Base-by-base conservation (phyloP, 306 rosid genomes). In the Astragalus glycyphyllos region DNA sequence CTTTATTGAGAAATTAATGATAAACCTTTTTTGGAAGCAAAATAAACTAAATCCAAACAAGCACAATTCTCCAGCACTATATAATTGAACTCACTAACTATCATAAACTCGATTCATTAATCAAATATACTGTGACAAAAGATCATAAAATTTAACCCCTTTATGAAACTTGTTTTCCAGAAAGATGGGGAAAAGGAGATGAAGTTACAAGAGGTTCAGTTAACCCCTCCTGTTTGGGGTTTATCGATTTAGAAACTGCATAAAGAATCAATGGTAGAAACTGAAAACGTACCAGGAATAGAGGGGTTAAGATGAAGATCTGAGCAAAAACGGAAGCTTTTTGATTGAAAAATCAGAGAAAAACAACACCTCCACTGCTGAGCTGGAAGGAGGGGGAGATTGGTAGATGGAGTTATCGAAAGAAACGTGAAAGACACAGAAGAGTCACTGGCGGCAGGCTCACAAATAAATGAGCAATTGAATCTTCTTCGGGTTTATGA, bases 241-340 rank as follows among this genome's bases (percentile, higher is more conserved):
- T 55, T 9, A 0, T 26, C 9, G 13, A 34, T 57, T 50, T 5
- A 38, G 70, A 57, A 56, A 56, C 63, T 34, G 67, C n/a, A 50
- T 5, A 23, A 23, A 70, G 7, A 55, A 71, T 15, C 11, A 40
- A 66, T 16, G 15, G 8, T 49, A 69, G 38, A 71, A 49, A 58
- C 4, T 9, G 15, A 57, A 65, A 55, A 69, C 73, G 44, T 54
- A 87, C 90, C 87, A 34, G 76, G 59, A 74, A 65, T 5, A 61
- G 23, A 76, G 38, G 11, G 55, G 72, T 59, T 59, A 69, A 85
- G 89, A 79, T 75, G 74, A 83, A 83, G 96, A 90, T 90, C 96
- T 74, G 86, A 38, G 66, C 29, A 59, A 78, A 57, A 40, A 44
- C 2, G 13, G 68, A 46, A 69, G 51, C 7, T 20, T 59, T 46